Percentiles rank a stretch among this genome's conserved stretches.
Evolutionary conservation across 768 basidiomycete species (phyloP).

Genomic region (Termitomyces heimii): DNA sequence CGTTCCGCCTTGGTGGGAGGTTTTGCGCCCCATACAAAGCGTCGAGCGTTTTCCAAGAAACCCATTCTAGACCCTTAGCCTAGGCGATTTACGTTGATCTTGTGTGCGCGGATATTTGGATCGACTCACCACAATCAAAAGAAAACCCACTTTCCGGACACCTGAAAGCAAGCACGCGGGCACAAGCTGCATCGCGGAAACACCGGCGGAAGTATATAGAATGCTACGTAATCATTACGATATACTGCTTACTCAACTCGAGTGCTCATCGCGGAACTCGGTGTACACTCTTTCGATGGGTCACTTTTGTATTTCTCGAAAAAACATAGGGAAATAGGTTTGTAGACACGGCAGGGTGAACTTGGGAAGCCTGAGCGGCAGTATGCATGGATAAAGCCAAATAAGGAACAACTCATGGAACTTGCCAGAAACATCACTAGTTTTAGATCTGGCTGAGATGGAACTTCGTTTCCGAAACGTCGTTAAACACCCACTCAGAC

Average conservation of each 20-base stretch:
- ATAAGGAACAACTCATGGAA: constrained; percentile 9
- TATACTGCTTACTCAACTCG: constrained; percentile 2
- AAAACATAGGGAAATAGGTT: neutral
- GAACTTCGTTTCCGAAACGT: constrained; percentile 7
- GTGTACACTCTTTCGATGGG: neutral
- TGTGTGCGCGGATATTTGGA: neutral
- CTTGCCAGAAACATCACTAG: constrained; percentile 2
- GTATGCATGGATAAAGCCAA: neutral
- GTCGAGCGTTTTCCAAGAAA: constrained; percentile 3
- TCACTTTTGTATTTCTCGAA: neutral
- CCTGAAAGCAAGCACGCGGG: neutral
- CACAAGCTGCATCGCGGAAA: neutral
- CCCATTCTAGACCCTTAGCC: neutral
- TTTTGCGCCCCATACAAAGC: constrained; percentile 14
- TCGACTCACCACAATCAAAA: constrained; percentile 1
- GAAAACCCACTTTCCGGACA: neutral
- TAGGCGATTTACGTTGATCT: neutral
- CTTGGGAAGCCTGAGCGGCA: neutral
- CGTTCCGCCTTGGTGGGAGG: constrained; percentile 28
- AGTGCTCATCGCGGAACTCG: neutral
- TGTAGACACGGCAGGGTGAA: neutral
- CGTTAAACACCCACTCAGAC: neutral
- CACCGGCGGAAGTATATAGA: neutral
- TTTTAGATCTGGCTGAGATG: constrained; percentile 5
- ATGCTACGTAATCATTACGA: constrained; percentile 12